Percentiles rank a stretch among this genome's conserved stretches.
Evolutionary conservation across 305 asterid genomes (phyloP).

Genomic region (Ilex paraguariensis): DNA sequence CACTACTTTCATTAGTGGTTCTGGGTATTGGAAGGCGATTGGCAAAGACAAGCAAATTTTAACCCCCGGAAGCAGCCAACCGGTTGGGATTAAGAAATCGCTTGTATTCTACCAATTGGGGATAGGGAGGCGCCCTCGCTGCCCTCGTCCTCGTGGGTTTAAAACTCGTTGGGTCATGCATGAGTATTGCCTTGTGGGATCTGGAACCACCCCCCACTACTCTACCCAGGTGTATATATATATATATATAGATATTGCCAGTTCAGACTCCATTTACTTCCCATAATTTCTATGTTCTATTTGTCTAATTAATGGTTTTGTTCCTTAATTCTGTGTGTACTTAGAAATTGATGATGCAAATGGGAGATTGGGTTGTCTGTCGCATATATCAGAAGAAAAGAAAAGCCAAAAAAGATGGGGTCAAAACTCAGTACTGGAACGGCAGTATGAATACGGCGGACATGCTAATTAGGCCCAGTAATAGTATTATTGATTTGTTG

Average conservation of each 20-base stretch:
- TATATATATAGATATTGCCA: too few species aligned
- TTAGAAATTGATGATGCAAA: conserved; percentile 32
- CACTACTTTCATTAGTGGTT: conserved; percentile 11
- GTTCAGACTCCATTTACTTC: not conserved
- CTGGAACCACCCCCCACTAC: conserved; percentile 15
- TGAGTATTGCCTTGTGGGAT: conserved; percentile 30
- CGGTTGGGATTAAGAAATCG: conserved; percentile 31
- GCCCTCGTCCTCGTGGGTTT: not conserved
- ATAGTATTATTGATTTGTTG: conserved; percentile 1
- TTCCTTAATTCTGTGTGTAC: not conserved
- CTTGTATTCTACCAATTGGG: conserved; percentile 28
- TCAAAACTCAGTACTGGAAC: not conserved
- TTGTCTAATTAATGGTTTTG: not conserved
- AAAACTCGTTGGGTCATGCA: conserved; percentile 41
- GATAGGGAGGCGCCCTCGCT: not conserved
- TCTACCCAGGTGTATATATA: conserved; percentile 22
- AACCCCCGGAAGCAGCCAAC: conserved; percentile 16
- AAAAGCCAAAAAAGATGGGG: conserved; percentile 11
- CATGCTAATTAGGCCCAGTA: not conserved
- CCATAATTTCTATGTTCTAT: not conserved
- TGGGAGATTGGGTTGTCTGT: conserved; percentile 47
- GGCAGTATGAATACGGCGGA: conserved; percentile 2
- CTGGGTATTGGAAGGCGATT: conserved; percentile 48
- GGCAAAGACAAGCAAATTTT: conserved; percentile 29
- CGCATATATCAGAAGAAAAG: conserved; percentile 23